Conservation (phyloP, 768 basidiomycete species). For the Tubosaeta sp. region DNA sequence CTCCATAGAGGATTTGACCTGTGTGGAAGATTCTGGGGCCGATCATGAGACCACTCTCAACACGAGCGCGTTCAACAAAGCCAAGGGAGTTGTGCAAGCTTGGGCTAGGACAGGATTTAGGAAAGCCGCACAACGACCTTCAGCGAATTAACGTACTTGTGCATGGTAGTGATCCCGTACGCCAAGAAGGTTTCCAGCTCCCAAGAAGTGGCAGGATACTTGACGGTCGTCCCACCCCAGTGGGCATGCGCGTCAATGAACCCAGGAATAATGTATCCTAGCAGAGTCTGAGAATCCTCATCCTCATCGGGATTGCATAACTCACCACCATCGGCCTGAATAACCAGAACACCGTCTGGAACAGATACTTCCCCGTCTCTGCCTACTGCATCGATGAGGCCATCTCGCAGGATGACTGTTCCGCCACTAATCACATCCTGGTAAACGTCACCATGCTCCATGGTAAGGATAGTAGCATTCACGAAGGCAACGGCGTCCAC, state of each 20-base stretch:
- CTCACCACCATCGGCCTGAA: slow-evolving; percentile 62
- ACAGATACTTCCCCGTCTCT: slow-evolving; percentile 29
- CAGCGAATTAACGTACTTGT: slow-evolving; percentile 48
- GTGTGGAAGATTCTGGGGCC: slow-evolving; percentile 73
- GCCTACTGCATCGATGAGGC: slow-evolving; percentile 53
- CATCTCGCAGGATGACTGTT: slow-evolving; percentile 49
- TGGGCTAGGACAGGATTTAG: slow-evolving; percentile 40
- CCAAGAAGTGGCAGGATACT: slow-evolving; percentile 65
- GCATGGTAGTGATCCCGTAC: slow-evolving; percentile 71
- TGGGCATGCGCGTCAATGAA: slow-evolving; percentile 79
- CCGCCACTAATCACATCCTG: slow-evolving; percentile 52
- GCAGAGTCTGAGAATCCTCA: background rate
- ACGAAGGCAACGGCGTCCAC: slow-evolving; percentile 50
- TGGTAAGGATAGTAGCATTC: slow-evolving; percentile 69
- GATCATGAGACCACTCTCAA: slow-evolving; percentile 64
- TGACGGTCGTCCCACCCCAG: slow-evolving; percentile 52
- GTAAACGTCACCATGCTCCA: slow-evolving; percentile 50
- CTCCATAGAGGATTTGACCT: slow-evolving; percentile 52
- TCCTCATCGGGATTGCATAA: background rate
- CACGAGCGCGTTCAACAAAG: slow-evolving; percentile 60
- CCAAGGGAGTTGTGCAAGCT: slow-evolving; percentile 59
- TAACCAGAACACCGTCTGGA: slow-evolving; percentile 39
- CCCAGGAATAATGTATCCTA: slow-evolving; percentile 65
- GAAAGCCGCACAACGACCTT: background rate
- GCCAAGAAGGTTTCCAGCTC: slow-evolving; percentile 73